Base-by-base conservation (phyloP, 495 filamentous ascomycete genomes). In the Poronia punctata region DNA sequence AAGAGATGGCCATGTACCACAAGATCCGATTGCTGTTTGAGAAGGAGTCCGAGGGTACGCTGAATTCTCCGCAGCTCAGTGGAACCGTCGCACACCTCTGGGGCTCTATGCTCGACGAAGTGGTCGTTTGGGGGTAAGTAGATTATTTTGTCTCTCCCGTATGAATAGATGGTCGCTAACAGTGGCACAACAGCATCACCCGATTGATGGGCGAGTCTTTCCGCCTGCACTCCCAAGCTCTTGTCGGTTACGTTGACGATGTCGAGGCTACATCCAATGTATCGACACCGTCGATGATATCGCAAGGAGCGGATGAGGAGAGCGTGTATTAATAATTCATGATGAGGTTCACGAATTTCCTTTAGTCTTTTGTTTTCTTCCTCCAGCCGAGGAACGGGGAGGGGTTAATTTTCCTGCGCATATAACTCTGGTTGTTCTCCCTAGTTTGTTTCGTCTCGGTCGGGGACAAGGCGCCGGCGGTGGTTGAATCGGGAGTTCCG, bases 191-290 rank as follows among this genome's bases (percentile, higher is more conserved):
- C 49, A 98, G 92, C 46, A 95, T 98, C 59, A 96, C 90, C 52
- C 86, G 92, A 60, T 75, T 97, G 23, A 93, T 98, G 84, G 92
- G 92, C 59, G 93, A 97, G 61, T 88, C 92, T 33, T 98, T 97
- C 79, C 88, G 92, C 57, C 82, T 95, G 42, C 89, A 96, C 65
- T 84, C 92, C 11, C 88, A 97, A 64, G 88, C 92, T 36, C 78
- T 98, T 15, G 76, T 86, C 30, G 87, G 92, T 60, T 95, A 95
- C 60, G 88, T 94, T 53, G 93, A 95, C 57, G 86, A 78, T 52
- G 57, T 72, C 46, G 71, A 72, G 44, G 67, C 64, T 35, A 69
- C 69, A 26, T 75, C 74, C n/a, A 72, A 66, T 46, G 72, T 72
- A 30, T 75, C 74, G 30, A 78, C 74, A 25, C 74, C 74, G 30